Conservation (phyloP, 768 basidiomycete species). For the Phanerochaete carnosa region DNA sequence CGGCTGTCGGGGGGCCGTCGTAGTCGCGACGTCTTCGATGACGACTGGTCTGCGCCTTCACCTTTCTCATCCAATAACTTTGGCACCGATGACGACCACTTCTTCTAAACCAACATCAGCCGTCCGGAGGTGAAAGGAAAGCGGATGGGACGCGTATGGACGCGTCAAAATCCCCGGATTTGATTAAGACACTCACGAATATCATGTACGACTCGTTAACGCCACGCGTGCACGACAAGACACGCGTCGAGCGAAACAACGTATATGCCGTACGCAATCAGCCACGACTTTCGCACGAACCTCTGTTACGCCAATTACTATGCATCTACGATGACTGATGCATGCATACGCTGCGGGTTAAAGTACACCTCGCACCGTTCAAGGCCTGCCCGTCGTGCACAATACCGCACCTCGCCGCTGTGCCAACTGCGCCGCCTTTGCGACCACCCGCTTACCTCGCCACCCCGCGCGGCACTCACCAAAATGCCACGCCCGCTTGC, state of each 20-base stretch:
- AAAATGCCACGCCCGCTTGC: background rate
- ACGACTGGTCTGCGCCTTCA: slow-evolving; percentile 1
- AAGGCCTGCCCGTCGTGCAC: background rate
- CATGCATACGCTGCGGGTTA: background rate
- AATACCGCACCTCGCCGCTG: background rate
- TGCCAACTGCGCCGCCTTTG: background rate
- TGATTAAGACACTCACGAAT: background rate
- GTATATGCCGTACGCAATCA: background rate
- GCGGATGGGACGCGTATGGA: background rate
- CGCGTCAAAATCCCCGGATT: background rate
- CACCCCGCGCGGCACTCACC: background rate
- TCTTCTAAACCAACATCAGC: slow-evolving; percentile 2
- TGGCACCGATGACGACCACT: slow-evolving; percentile 7
- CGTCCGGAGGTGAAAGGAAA: background rate
- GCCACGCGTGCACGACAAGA: background rate
- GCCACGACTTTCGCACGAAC: background rate
- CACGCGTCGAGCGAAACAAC: slow-evolving; percentile 1
- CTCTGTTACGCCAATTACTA: background rate
- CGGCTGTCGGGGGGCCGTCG: slow-evolving; percentile 13
- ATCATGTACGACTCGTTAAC: slow-evolving; percentile 2
- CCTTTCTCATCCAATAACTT: background rate
- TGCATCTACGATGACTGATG: background rate
- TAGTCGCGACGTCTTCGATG: slow-evolving; percentile 15
- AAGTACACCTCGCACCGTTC: background rate
- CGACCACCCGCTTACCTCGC: background rate